Base-by-base conservation (phyloP, 2,329 filamentous ascomycete species). In the Cordyceps militaris region DNA sequence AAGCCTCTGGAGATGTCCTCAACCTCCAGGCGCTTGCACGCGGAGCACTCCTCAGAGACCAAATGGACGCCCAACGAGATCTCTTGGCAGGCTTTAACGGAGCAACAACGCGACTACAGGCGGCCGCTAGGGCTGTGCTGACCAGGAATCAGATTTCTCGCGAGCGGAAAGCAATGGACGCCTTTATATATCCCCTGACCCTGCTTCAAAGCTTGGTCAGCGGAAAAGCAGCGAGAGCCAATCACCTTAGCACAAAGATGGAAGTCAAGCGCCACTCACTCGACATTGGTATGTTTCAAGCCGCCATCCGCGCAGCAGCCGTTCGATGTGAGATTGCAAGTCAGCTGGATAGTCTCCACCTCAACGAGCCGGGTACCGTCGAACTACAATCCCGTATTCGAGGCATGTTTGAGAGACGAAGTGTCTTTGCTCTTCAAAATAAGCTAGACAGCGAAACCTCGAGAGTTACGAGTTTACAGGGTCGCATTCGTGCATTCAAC, bases 1-100 rank as follows among this genome's bases (percentile, higher is more conserved):
- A 76, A 62, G 73, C 77, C 55, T 73, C 79, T 63, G 76, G 76
- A 32, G 74, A 79, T 53, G 78, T 88, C 40, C 73, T 76, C 60
- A 73, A 76, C 48, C 76, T 91, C 44, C 88, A 91, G 72, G 83
- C 86, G 57, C 80, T 81, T 42, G 80, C 85, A 63, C 81, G 88
- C 60, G 89, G 88, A 65, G 80, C 84, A 73, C 70, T 90, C 59
- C 70, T 84, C 61, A 79, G 89, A 64, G 77, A 73, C 60, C 76
- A 78, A 48, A 71, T 86, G 56, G 75, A 78, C 19, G 73, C 79
- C 51, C 80, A 85, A 59, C 74, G 80, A 58, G 71, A 75, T 62
- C 69, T 74, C 56, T 75, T 88, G 51, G 76, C 79, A 57, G 73
- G 75, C 58, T 71, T 84, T 64, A 74, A 77, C 61, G 69, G 69